A percentile compares a stretch with the other conserved stretches of the same genome.
Conservation (phyloP, 179 eudicot species). For the Patellifolia procumbens region DNA sequence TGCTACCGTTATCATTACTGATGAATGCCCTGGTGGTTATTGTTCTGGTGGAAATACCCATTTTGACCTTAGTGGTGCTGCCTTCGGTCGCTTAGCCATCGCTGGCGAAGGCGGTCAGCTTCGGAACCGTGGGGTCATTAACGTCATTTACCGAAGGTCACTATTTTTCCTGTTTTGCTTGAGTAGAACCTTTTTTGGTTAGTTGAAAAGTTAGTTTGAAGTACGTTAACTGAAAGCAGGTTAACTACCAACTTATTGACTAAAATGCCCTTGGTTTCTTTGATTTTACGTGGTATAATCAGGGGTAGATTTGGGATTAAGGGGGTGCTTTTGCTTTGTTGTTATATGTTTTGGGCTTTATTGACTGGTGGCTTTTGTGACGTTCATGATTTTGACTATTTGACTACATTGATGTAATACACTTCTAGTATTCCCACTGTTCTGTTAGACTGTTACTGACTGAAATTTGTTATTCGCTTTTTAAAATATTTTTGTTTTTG, state of each 20-base stretch:
- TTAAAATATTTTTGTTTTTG: not conserved
- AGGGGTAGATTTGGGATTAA: constrained; percentile 15
- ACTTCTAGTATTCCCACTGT: not conserved
- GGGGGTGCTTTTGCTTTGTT: not conserved
- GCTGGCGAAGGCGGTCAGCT: constrained; percentile 55
- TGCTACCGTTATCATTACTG: constrained; percentile 85
- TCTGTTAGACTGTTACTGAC: constrained; percentile 11
- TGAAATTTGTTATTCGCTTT: not conserved
- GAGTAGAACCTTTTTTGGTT: not conserved
- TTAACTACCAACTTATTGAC: constrained; percentile 11
- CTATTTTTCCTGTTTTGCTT: not conserved
- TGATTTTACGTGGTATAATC: not conserved
- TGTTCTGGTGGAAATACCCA: constrained; percentile 65
- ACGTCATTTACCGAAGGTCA: constrained; percentile 69
- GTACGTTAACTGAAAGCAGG: constrained; percentile 14
- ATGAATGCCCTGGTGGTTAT: constrained; percentile 90
- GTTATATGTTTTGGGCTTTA: constrained; percentile 10
- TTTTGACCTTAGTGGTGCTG: constrained; percentile 97
- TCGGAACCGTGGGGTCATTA: constrained; percentile 69
- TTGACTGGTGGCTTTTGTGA: constrained; percentile 12
- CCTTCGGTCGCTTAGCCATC: constrained; percentile 83
- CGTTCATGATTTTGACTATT: constrained; percentile 19
- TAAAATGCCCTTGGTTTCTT: not conserved
- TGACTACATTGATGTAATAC: constrained; percentile 8
- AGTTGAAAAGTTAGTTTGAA: not conserved